phyloP scores from a whole-genome alignment of 2,329 filamentous ascomycete genomes.

The Cladosporium velox region DNA sequence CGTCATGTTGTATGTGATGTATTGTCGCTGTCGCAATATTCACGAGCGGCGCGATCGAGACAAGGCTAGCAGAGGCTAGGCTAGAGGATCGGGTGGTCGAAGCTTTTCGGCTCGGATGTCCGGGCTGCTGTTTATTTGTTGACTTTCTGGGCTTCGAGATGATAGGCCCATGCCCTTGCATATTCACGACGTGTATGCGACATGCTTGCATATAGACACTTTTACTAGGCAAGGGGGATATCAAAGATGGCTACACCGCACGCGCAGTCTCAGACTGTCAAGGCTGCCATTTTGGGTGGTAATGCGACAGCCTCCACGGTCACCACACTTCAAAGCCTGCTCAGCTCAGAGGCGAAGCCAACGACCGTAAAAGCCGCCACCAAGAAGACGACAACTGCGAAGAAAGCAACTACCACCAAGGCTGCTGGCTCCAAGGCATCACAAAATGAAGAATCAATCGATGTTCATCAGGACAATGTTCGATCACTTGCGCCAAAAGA shows the following conservation, averaged over 20 bases:
- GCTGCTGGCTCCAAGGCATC: conserved; percentile 18
- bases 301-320: conserved; percentile 30
- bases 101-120: conserved; percentile 18
- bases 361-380: background rate
- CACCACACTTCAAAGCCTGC: conserved; percentile 31
- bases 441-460: background rate
- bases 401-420: conserved; percentile 1
- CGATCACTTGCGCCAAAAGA: conserved; percentile 50
- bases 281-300: conserved; percentile 25
- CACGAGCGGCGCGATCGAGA: background rate
- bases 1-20: conserved; percentile 21
- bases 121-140: conserved; percentile 20
- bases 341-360: conserved; percentile 24
- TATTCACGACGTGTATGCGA: conserved; percentile 3
- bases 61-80: background rate
- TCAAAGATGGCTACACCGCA: conserved; percentile 25
- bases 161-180: conserved; percentile 14
- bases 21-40: conserved; percentile 2
- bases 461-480: conserved; percentile 5
- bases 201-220: conserved; percentile 1
- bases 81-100: conserved; percentile 11
- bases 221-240: background rate
- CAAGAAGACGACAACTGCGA: conserved; percentile 9
- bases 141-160: conserved; percentile 18
- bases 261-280: conserved; percentile 25